Percentiles rank a stretch among this genome's conserved stretches.
phyloP scores from a whole-genome alignment of 768 basidiomycete species.

The Omphalotus guepiniiformis region DNA sequence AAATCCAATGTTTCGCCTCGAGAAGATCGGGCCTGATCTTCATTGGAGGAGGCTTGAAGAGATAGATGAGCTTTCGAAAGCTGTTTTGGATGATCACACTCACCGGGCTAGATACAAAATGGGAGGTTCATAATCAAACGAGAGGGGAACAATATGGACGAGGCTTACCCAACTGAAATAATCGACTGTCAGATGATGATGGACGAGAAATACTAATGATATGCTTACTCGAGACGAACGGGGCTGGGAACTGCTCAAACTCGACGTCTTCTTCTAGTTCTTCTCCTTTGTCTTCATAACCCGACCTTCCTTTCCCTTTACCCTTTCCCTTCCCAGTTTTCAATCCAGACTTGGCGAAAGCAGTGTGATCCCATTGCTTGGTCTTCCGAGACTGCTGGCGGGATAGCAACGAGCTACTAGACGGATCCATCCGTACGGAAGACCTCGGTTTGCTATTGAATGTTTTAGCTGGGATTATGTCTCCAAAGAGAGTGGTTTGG shows the following conservation, averaged over 20 bases:
- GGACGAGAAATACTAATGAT: neutral
- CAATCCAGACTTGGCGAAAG: constrained; percentile 77
- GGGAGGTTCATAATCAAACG: neutral
- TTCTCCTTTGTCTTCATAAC: constrained; percentile 43
- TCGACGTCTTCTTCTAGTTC: constrained; percentile 59
- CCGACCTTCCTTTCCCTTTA: constrained; percentile 38
- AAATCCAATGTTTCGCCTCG: constrained; percentile 84
- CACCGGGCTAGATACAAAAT: constrained; percentile 27
- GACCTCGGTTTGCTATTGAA: constrained; percentile 30
- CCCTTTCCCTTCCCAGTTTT: constrained; percentile 50
- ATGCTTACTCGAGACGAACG: constrained; percentile 62
- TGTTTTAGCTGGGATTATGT: constrained; percentile 34
- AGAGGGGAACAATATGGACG: neutral
- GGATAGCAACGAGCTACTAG: constrained; percentile 40
- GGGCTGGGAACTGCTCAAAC: constrained; percentile 84
- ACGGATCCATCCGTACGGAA: constrained; percentile 29
- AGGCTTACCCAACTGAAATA: constrained; percentile 1
- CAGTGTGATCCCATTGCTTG: constrained; percentile 91
- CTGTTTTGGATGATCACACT: constrained; percentile 10
- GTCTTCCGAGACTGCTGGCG: constrained; percentile 58
- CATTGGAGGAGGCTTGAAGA: constrained; percentile 63
- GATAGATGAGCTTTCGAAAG: neutral
- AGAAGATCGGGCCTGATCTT: constrained; percentile 74
- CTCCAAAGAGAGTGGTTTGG: constrained; percentile 69
- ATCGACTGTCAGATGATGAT: neutral